Evolutionary conservation across 768 basidiomycete genomes (phyloP).

Genomic region (Polyporus arcularius): DNA sequence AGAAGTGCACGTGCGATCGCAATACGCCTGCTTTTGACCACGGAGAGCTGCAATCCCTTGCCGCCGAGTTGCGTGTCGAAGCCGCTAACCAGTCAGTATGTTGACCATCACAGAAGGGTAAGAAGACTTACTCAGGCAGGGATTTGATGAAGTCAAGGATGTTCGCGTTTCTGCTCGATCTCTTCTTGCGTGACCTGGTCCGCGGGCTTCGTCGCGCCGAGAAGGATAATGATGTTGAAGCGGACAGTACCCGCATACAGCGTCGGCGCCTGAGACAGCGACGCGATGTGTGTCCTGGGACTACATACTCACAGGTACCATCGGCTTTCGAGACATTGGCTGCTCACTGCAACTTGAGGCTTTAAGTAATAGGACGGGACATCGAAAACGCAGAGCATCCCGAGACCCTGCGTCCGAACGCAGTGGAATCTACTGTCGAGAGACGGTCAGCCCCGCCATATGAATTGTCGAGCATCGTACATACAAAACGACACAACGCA

Average conservation of each 20-base stretch:
- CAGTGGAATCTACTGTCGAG: no score
- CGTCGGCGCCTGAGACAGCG: slow-evolving; percentile 92
- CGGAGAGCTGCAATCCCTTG: slow-evolving; percentile 86
- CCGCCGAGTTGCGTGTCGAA: slow-evolving; percentile 92
- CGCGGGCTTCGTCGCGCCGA: slow-evolving; percentile 77
- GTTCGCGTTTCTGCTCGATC: slow-evolving; percentile 86
- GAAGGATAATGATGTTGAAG: slow-evolving; percentile 89
- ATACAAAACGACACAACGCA: no score
- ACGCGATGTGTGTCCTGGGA: slow-evolving; percentile 82
- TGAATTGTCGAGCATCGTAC: no score
- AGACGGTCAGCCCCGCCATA: no score
- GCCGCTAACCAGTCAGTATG: slow-evolving; percentile 48
- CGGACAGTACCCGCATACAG: slow-evolving; percentile 90
- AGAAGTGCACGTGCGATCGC: slow-evolving; percentile 91
- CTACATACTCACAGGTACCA: no score
- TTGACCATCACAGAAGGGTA: slow-evolving; percentile 5
- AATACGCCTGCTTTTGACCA: slow-evolving; percentile 80
- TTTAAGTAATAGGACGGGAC: no score
- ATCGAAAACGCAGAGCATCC: no score
- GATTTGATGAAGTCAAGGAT: slow-evolving; percentile 87
- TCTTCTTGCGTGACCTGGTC: slow-evolving; percentile 85
- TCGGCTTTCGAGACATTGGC: no score
- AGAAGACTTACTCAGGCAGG: slow-evolving; percentile 68
- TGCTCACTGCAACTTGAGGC: no score
- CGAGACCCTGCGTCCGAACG: no score